A percentile compares a stretch with the other conserved stretches of the same genome.
These are phyloP conservation scores for Nemania bipapillata DNA, from an alignment of 2,329 filamentous ascomycete genomes.

Conservation along the genomic window DNA sequence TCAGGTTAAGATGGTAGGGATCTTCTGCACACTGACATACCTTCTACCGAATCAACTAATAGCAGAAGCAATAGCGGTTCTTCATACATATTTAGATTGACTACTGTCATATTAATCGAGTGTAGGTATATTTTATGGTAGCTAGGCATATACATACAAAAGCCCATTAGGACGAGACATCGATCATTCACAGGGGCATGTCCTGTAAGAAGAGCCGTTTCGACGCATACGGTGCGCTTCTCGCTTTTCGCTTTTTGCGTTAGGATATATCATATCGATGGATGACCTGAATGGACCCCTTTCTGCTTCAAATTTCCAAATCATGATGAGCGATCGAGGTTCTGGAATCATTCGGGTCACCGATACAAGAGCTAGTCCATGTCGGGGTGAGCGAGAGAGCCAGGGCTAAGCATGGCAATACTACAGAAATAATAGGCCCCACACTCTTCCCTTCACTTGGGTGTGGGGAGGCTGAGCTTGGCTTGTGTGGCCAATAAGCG, in stretches of 20 bases:
- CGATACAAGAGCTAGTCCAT: conserved; percentile 9
- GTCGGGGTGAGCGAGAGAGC: conserved; percentile 30
- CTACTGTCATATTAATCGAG: not conserved
- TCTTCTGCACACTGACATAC: conserved; percentile 5
- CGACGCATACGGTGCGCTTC: not conserved
- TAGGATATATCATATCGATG: no score
- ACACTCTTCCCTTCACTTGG: conserved; percentile 25
- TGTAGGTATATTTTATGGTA: no score
- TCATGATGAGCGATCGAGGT: conserved; percentile 31
- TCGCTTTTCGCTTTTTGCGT: not conserved
- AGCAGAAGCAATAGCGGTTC: not conserved
- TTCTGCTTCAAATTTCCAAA: conserved; percentile 31
- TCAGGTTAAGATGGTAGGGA: conserved; percentile 10
- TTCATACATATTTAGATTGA: not conserved
- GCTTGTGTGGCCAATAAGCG: conserved; percentile 18
- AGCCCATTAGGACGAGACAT: not conserved
- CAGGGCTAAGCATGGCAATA: conserved; percentile 26
- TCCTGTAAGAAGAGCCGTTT: not conserved
- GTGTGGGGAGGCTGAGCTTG: conserved; percentile 30
- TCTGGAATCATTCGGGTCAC: conserved; percentile 32
- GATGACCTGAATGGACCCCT: conserved; percentile 12
- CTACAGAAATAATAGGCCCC: not conserved
- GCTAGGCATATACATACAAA: not conserved
- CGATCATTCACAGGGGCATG: no score
- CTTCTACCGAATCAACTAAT: conserved; percentile 18